These are phyloP conservation scores for Pelargonium myrrhifolium DNA, from an alignment of 441 rosid species.

Conservation along the genomic window DNA sequence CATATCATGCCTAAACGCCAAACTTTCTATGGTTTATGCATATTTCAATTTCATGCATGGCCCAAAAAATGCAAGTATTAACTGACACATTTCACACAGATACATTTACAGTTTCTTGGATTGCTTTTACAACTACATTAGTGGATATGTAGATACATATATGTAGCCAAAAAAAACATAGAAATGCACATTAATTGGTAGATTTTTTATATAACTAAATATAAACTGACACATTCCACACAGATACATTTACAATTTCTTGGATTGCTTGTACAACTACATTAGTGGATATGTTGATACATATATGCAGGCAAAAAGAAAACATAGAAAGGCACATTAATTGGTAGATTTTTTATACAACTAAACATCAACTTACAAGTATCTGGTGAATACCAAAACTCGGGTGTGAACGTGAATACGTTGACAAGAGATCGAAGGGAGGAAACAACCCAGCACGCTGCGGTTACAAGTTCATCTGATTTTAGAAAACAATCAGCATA, in stretches of 20 bases:
- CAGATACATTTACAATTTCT: too few relatives aligned
- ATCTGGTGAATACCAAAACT: slow-evolving; percentile 47
- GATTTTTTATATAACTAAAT: not conserved
- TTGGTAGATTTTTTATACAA: not conserved
- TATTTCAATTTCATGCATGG: too few relatives aligned
- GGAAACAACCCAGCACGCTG: slow-evolving; percentile 90
- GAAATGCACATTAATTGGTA: not conserved
- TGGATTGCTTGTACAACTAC: not conserved
- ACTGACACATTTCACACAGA: too few relatives aligned
- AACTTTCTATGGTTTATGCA: too few relatives aligned
- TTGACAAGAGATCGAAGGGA: slow-evolving; percentile 56
- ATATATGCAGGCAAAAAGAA: not conserved
- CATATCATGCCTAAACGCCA: too few relatives aligned
- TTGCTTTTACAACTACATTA: not conserved
- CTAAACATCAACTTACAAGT: slow-evolving; percentile 40
- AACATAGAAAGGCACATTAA: not conserved
- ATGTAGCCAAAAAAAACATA: not conserved
- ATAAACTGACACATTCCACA: too few relatives aligned
- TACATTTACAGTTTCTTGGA: too few relatives aligned
- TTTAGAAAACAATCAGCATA: slow-evolving; percentile 20
- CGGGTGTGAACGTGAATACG: slow-evolving; percentile 71
- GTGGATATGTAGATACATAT: not conserved
- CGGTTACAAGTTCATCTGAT: slow-evolving; percentile 21
- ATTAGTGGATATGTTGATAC: not conserved
- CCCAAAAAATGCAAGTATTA: too few relatives aligned